Evolutionary conservation across 768 basidiomycete genomes (phyloP).

Genomic region (Cystofilobasidium macerans): DNA sequence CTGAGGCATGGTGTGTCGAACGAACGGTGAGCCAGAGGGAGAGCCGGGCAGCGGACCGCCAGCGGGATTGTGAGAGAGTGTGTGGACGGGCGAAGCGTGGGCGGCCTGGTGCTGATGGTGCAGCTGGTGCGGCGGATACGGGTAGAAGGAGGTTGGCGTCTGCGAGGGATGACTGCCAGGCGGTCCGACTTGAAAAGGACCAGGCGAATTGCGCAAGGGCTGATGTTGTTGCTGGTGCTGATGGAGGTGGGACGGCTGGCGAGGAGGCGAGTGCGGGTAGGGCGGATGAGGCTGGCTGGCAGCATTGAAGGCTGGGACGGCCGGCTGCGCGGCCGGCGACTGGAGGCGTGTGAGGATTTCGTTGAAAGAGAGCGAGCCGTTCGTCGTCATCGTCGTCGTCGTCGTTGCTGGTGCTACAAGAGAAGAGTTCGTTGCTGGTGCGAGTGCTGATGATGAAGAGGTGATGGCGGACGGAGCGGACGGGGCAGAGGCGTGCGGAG

Average conservation of each 20-base stretch:
- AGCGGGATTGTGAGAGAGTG: background rate
- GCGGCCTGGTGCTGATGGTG: background rate
- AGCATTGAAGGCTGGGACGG: background rate
- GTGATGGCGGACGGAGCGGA: background rate
- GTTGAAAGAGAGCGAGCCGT: slow-evolving; percentile 25
- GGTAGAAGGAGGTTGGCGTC: too few species aligned
- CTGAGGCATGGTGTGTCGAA: too few species aligned
- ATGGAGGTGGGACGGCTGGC: background rate
- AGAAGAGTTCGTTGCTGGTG: background rate
- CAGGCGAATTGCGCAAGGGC: background rate
- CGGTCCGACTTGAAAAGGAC: slow-evolving; percentile 1
- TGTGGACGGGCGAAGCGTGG: background rate
- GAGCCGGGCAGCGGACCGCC: too few species aligned
- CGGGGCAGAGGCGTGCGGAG: background rate
- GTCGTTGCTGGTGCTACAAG: background rate
- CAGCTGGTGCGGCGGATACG: background rate
- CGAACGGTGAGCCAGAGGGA: too few species aligned
- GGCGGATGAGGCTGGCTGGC: background rate
- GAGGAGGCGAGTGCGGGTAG: background rate
- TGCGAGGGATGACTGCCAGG: too few species aligned
- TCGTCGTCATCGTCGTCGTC: slow-evolving; percentile 4
- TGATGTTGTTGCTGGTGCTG: background rate
- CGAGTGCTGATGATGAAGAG: background rate
- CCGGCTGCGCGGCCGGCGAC: slow-evolving; percentile 8
- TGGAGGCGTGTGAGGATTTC: slow-evolving; percentile 24